Percentiles rank a stretch among this genome's conserved stretches.
Conservation (phyloP, 768 basidiomycete species). For the Tylopilus vinaceipallidus region DNA sequence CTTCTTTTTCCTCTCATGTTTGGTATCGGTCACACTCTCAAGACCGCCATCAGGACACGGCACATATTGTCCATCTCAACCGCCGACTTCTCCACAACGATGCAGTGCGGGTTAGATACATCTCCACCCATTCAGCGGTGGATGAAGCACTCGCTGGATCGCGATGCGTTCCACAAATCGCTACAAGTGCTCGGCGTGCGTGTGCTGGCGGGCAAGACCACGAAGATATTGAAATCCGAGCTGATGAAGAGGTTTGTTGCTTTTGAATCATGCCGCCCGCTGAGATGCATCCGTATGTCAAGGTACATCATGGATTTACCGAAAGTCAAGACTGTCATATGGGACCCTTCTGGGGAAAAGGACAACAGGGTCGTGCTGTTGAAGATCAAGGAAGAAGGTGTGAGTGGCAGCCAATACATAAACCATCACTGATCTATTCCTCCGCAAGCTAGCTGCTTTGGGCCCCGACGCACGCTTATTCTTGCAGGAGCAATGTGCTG, state of each 20-base stretch:
- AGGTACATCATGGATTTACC: constrained; percentile 68
- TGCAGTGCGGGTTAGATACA: constrained; percentile 31
- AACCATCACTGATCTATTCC: constrained; percentile 5
- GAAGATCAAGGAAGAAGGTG: constrained; percentile 59
- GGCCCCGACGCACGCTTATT: constrained; percentile 52
- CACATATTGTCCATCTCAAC: constrained; percentile 1
- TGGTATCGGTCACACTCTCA: constrained; percentile 9
- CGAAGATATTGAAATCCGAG: constrained; percentile 53
- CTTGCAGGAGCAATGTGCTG: constrained; percentile 53
- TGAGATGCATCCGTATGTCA: constrained; percentile 4
- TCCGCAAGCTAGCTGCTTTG: constrained; percentile 65
- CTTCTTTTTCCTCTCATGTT: constrained; percentile 13
- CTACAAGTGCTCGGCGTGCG: constrained; percentile 68
- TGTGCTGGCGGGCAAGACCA: constrained; percentile 55
- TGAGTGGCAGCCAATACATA: constrained; percentile 15
- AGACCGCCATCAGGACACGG: constrained; percentile 5
- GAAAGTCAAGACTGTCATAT: constrained; percentile 59
- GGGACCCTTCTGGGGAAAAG: constrained; percentile 46
- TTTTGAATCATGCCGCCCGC: neutral
- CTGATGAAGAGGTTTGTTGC: constrained; percentile 56
- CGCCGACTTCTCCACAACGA: constrained; percentile 4
- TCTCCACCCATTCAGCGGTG: constrained; percentile 51
- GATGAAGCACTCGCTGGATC: constrained; percentile 56
- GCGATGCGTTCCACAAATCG: constrained; percentile 58
- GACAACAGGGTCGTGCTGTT: constrained; percentile 65